Base-by-base conservation (phyloP, 192 early-diverging fungal genomes). In the Linderina pennispora region DNA sequence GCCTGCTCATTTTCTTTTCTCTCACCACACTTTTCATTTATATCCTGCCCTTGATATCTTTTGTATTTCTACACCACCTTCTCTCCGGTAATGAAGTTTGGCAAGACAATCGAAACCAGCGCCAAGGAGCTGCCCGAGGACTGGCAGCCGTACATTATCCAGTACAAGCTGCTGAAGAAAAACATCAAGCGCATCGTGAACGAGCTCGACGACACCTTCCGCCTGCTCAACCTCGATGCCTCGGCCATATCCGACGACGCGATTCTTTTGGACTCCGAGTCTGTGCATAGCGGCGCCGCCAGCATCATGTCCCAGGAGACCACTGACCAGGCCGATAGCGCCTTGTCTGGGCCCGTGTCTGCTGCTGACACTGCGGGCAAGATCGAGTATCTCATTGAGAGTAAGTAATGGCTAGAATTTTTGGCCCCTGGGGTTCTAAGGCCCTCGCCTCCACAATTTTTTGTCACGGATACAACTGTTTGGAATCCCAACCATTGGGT, bases 61-160 rank as follows among this genome's bases (percentile, higher is more conserved):
- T n/a, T n/a, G n/a, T n/a, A n/a, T n/a, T n/a, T n/a, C n/a, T n/a
- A n/a, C n/a, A n/a, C n/a, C n/a, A n/a, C n/a, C n/a, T n/a, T n/a
- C n/a, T n/a, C n/a, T n/a, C n/a, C n/a, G n/a, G n/a, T n/a, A 23
- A 88, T 88, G 86, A 88, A 88, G 75, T 88, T 88, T 65, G 80
- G 75, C 45, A 84, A 86, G 47, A 65, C 76, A 17, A 66, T 88
- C 21, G 83, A 85, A 43, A 70, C 74, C 3, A 79, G 70, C 62
- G 63, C 81, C 14, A 80, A 81, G 55, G 56, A 81, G 28, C 79
- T 88, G 45, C 86, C 86, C 7, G 71, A 69, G 33, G 79, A 80
- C 42, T 85, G 84, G 81, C 77, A 81, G 39, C 82, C 80, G 5
- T 85, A 82, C 46, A 41, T 85, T n/a, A 83, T 88, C 36, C 81